phyloP scores from a whole-genome alignment of 2,329 filamentous ascomycete genomes.

The Tolypocladium endophyticum region DNA sequence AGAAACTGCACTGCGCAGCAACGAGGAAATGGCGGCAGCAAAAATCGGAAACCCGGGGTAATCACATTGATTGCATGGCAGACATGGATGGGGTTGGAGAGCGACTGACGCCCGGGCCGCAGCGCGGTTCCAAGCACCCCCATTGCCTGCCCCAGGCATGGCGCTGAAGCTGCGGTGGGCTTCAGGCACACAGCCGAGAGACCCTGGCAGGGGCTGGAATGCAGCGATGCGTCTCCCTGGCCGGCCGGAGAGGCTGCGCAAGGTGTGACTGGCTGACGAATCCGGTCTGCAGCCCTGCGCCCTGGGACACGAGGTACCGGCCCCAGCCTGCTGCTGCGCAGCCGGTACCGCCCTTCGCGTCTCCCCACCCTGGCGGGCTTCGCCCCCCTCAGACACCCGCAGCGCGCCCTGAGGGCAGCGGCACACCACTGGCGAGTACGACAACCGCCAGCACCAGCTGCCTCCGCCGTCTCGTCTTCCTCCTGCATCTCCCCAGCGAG shows the following conservation, averaged over 20 bases:
- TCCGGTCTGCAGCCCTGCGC: not conserved
- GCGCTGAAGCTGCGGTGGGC: not conserved
- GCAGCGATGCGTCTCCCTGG: not conserved
- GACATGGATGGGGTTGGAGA: not conserved
- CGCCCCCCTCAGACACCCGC: not conserved
- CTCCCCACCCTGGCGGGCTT: not conserved
- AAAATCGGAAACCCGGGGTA: too few species aligned
- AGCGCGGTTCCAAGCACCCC: not conserved
- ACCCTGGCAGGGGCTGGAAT: not conserved
- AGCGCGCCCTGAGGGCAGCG: not conserved
- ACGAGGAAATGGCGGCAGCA: not conserved
- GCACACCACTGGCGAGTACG: not conserved
- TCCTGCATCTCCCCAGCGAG: slow-evolving; percentile 1
- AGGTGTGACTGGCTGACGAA: not conserved
- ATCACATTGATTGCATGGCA: too few species aligned
- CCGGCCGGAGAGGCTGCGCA: not conserved
- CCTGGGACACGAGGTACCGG: not conserved
- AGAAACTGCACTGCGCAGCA: not conserved
- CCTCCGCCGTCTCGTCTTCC: not conserved
- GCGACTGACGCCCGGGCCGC: not conserved
- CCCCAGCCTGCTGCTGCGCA: not conserved
- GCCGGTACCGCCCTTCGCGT: not conserved
- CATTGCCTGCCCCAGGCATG: too few species aligned
- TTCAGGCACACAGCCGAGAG: not conserved
- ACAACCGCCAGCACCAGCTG: not conserved